Evolutionary conservation across 2,329 filamentous ascomycete species (phyloP).

Genomic region (Botrytis elliptica): DNA sequence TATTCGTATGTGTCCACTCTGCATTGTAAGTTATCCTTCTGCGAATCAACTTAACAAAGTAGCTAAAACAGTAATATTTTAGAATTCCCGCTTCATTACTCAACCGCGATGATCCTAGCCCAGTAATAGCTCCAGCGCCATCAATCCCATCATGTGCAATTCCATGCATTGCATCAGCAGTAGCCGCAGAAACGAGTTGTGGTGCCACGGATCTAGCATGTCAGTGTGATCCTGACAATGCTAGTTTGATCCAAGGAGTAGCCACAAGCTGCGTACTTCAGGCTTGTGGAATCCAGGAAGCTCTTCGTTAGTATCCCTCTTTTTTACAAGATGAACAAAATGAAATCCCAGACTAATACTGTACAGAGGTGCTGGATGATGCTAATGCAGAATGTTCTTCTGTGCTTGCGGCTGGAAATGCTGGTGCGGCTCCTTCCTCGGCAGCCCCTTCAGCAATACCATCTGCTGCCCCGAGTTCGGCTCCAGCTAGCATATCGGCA

Average conservation of each 20-base stretch:
- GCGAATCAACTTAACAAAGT: not conserved
- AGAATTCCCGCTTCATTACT: not conserved
- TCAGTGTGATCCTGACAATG: conserved; percentile 5
- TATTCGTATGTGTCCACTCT: not conserved
- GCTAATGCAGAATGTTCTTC: conserved; percentile 11
- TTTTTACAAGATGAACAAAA: not conserved
- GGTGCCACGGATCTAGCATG: not conserved
- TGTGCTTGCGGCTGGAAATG: not conserved
- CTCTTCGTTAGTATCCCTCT: not conserved
- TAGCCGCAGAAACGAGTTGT: not conserved
- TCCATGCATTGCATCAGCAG: not conserved
- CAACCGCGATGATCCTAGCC: not conserved
- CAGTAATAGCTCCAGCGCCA: not conserved
- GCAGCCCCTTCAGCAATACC: too few relatives aligned
- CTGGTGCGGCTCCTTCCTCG: not conserved
- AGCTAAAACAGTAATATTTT: not conserved
- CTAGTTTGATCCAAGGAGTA: not conserved
- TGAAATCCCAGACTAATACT: not conserved
- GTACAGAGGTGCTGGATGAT: not conserved
- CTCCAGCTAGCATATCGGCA: not conserved
- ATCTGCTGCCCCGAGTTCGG: not conserved
- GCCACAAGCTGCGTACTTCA: conserved; percentile 1
- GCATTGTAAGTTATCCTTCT: not conserved
- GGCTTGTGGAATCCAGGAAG: not conserved
- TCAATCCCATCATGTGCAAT: conserved; percentile 13